Percentiles rank a stretch among this genome's conserved stretches.
Conservation (phyloP, 768 basidiomycete genomes). For the Hygrophorus russula region DNA sequence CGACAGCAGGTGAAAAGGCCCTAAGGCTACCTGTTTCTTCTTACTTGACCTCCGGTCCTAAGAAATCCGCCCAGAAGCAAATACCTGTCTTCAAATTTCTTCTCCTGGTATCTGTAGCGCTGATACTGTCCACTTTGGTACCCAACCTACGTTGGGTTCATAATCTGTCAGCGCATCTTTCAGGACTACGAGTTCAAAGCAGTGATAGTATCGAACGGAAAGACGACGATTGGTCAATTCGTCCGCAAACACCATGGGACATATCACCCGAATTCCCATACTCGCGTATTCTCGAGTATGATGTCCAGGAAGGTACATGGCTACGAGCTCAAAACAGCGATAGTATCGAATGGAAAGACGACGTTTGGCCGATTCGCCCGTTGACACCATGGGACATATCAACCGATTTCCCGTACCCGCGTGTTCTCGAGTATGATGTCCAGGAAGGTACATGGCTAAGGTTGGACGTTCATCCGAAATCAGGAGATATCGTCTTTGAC, state of each 20-base stretch:
- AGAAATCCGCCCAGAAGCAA: too few relatives aligned
- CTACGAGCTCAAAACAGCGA: too few relatives aligned
- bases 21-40: too few relatives aligned
- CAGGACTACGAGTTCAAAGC: too few relatives aligned
- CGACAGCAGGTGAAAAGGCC: too few relatives aligned
- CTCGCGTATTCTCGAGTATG: slow-evolving; percentile 53
- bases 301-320: slow-evolving; percentile 70
- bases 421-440: slow-evolving; percentile 56
- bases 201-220: slow-evolving; percentile 20
- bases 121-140: too few relatives aligned
- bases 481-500: slow-evolving; percentile 65
- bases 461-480: slow-evolving; percentile 58
- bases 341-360: slow-evolving; percentile 28
- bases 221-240: slow-evolving; percentile 53
- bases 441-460: slow-evolving; percentile 68
- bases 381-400: slow-evolving; percentile 65
- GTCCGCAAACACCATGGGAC: slow-evolving; percentile 53
- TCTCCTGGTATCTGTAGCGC: too few relatives aligned
- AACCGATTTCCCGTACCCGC: slow-evolving; percentile 60
- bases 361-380: slow-evolving; percentile 53
- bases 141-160: too few relatives aligned
- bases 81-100: too few relatives aligned
- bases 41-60: too few relatives aligned
- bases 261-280: slow-evolving; percentile 66
- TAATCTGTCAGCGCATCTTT: too few relatives aligned